Evolutionary conservation across 225 moss, liverwort and hornwort genomes (phyloP).

Genomic region (Sphagnum contortum): DNA sequence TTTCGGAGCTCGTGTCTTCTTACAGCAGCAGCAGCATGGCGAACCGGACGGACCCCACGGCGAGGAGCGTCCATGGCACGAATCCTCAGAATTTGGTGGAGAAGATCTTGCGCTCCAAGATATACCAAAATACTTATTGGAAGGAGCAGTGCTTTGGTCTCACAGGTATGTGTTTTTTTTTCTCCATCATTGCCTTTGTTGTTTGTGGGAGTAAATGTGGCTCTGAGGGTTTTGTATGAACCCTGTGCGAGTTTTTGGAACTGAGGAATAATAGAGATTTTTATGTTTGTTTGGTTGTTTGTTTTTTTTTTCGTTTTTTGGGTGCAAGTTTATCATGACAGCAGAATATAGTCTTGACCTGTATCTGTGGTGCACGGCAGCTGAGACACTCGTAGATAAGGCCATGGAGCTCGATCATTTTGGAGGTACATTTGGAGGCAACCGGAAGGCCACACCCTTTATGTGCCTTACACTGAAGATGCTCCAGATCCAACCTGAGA

Average conservation of each 20-base stretch:
- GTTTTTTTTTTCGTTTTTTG: no score
- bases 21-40: constrained; percentile 54
- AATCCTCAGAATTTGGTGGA: constrained; percentile 98
- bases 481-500: constrained; percentile 99
- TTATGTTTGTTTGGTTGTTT: no score
- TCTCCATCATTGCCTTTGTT: neutral
- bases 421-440: constrained; percentile 95
- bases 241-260: no score
- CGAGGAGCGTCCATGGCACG: constrained; percentile 95
- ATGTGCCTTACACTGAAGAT: constrained; percentile 99
- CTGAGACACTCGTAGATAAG: constrained; percentile 97
- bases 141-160: constrained; percentile 99
- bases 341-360: no score
- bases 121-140: constrained; percentile 99
- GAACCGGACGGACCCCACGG: constrained; percentile 96
- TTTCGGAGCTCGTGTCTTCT: no score
- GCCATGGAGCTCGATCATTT: constrained; percentile 99
- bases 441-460: constrained; percentile 95
- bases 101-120: constrained; percentile 94
- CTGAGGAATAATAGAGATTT: no score
- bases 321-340: no score
- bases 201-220: neutral
- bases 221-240: no score
- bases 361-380: constrained; percentile 17
- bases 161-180: constrained; percentile 40